Evolutionary conservation across 2,329 filamentous ascomycete genomes (phyloP), one percentile per base, ranked within the genome.

Genomic region (Fusarium sp.): DNA sequence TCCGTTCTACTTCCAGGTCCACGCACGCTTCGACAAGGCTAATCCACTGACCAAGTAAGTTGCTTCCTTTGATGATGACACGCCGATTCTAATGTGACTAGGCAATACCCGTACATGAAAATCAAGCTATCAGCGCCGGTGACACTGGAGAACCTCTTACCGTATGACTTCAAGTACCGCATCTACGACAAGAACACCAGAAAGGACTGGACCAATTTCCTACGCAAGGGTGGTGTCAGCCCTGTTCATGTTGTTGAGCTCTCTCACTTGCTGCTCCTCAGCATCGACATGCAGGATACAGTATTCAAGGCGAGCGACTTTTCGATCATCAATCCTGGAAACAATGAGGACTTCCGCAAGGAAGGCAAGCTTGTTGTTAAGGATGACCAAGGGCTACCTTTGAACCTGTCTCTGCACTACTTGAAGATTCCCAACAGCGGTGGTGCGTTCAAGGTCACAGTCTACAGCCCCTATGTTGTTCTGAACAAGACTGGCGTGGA

Each of bases 151-250:
- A 99, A 99, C 76, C 86, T 99, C 50, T 85, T 99, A 41, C 97
- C 97, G 0, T 98, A 97, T 80, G 97, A 99, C 83, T 99, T 99
- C 90, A 98, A 99, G 83, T 99, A 99, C 82, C 92, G 96, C 65
- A 98, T 99, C 65, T 99, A 98, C 80, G 97, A 99, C 86, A 98
- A 97, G 85, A 97, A 98, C 82, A 98, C 95, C 0, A 97, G 96
- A 87, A 98, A 97, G 81, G 97, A 99, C 81, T 99, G 97, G 97
- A 97, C 95, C 6, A 99, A 99, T 82, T 99, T 99, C 85, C 86
- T 99, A 56, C 92, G 97, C 67, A 98, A 98, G 83, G 97, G 97
- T 30, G 97, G 97, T 16, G 93, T 98, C 66, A 99, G 97, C 81
- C 97, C 97, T 1, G 95, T 99, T 0, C 97, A 99, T 81, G 95